phyloP scores from a whole-genome alignment of 495 filamentous ascomycete genomes.

The Cenococcum geophilum region DNA sequence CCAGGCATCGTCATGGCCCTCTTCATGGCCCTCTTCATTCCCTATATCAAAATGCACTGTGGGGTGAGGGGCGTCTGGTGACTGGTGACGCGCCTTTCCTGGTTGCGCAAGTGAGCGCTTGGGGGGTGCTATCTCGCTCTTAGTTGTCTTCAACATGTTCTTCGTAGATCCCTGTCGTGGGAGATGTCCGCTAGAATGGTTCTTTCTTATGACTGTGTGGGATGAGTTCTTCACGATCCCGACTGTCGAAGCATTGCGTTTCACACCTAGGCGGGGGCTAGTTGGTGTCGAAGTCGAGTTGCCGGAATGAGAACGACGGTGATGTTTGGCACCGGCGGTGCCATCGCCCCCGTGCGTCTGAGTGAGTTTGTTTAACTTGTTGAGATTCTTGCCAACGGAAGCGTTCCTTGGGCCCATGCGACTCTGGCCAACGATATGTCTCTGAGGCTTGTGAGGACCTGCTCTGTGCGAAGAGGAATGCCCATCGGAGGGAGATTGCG shows the following conservation, averaged over 20 bases:
- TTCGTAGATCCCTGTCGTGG: constrained; percentile 30
- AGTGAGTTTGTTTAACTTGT: constrained; percentile 32
- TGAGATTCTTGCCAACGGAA: constrained; percentile 33
- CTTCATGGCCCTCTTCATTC: constrained; percentile 15
- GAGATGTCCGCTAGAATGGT: constrained; percentile 36
- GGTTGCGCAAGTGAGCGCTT: constrained; percentile 21
- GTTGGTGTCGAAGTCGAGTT: constrained; percentile 26
- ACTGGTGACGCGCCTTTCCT: constrained; percentile 16
- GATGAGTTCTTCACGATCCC: constrained; percentile 28
- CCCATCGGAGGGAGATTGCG: constrained; percentile 32
- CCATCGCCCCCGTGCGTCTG: constrained; percentile 27
- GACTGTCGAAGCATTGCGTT: constrained; percentile 37
- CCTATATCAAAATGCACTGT: constrained; percentile 33
- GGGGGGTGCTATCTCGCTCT: constrained; percentile 27
- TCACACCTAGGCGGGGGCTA: constrained; percentile 32
- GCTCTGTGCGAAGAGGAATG: constrained; percentile 19
- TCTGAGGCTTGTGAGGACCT: constrained; percentile 22
- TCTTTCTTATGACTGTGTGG: constrained; percentile 36
- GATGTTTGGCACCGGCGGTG: constrained; percentile 18
- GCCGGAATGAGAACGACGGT: constrained; percentile 30
- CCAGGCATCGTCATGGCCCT: constrained; percentile 39
- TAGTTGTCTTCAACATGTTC: constrained; percentile 33
- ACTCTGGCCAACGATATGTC: constrained; percentile 31
- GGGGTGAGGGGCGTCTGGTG: constrained; percentile 20
- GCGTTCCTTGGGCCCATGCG: constrained; percentile 28